These are phyloP conservation scores for Cokeromyces recurvatus DNA, from an alignment of 371 early-diverging fungal genomes.

Conservation along the genomic window DNA sequence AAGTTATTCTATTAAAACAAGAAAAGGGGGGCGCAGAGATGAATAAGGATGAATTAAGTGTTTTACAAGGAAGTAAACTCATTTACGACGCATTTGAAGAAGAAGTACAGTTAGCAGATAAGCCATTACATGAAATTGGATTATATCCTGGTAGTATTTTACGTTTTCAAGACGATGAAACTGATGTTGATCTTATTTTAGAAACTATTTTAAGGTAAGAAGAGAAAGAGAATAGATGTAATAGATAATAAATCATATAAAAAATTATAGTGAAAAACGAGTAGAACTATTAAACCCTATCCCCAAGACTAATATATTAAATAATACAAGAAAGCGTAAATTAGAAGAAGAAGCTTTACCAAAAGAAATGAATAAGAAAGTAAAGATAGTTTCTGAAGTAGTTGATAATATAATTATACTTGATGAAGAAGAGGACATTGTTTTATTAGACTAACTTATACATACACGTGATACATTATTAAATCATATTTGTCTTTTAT, in stretches of 20 bases:
- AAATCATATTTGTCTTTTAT: not conserved
- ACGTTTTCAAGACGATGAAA: slow-evolving; percentile 50
- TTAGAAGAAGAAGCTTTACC: slow-evolving; percentile 11
- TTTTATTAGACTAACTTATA: not conserved
- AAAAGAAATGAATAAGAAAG: slow-evolving; percentile 8
- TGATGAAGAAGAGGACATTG: slow-evolving; percentile 6
- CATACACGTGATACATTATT: too few species aligned
- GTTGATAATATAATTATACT: slow-evolving; percentile 14
- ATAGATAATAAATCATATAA: not conserved
- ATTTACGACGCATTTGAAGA: slow-evolving; percentile 91
- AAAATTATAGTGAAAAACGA: too few species aligned
- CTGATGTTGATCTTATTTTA: slow-evolving; percentile 34
- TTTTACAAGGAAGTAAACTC: slow-evolving; percentile 61
- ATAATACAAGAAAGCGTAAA: slow-evolving; percentile 11
- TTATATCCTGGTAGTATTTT: slow-evolving; percentile 56
- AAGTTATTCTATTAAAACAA: slow-evolving; percentile 26
- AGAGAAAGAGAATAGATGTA: too few species aligned
- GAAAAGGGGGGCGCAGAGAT: slow-evolving; percentile 50
- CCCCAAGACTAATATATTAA: slow-evolving; percentile 2
- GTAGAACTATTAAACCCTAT: slow-evolving; percentile 14
- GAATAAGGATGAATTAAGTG: slow-evolving; percentile 34
- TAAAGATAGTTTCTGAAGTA: slow-evolving; percentile 4
- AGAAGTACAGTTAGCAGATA: slow-evolving; percentile 79
- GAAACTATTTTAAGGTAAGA: slow-evolving; percentile 32
- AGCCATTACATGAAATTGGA: slow-evolving; percentile 54